These are phyloP conservation scores for Vitis amurensis DNA, from an alignment of 164 flowering plant species.

Conservation along the genomic window DNA sequence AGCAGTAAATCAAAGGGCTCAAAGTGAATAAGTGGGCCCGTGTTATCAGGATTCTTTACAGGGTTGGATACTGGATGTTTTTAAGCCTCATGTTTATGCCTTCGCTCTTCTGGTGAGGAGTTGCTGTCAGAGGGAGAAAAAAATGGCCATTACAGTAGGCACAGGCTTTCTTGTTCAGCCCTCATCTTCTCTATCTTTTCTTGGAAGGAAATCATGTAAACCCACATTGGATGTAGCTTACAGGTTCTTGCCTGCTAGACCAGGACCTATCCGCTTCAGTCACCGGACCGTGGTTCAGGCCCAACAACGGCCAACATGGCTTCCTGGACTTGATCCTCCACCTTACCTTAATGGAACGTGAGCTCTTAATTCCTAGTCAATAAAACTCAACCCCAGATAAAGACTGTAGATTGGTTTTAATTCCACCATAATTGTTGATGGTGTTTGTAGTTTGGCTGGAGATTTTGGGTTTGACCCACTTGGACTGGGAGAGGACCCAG, in stretches of 20 bases:
- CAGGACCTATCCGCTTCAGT: constrained; percentile 1
- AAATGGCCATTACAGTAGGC: constrained; percentile 47
- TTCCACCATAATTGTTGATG: neutral
- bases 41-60: no score
- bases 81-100: neutral
- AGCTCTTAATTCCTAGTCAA: constrained; percentile 10
- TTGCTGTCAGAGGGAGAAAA: constrained; percentile 10
- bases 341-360: constrained; percentile 88
- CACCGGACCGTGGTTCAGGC: constrained; percentile 37
- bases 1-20: no score
- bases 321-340: constrained; percentile 93
- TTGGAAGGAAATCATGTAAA: constrained; percentile 5
- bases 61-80: constrained; percentile 5
- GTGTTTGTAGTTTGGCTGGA: constrained; percentile 59
- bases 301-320: constrained; percentile 84
- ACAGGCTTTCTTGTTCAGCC: constrained; percentile 32
- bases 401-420: neutral
- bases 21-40: no score
- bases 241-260: constrained; percentile 18
- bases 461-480: constrained; percentile 97
- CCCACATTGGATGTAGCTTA: constrained; percentile 13
- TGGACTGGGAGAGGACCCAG: constrained; percentile 93
- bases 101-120: neutral
- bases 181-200: constrained; percentile 20
- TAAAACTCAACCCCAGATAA: neutral